Evolutionary conservation across 257 asterid genomes (phyloP).

Genomic region (Handroanthus guayacan): DNA sequence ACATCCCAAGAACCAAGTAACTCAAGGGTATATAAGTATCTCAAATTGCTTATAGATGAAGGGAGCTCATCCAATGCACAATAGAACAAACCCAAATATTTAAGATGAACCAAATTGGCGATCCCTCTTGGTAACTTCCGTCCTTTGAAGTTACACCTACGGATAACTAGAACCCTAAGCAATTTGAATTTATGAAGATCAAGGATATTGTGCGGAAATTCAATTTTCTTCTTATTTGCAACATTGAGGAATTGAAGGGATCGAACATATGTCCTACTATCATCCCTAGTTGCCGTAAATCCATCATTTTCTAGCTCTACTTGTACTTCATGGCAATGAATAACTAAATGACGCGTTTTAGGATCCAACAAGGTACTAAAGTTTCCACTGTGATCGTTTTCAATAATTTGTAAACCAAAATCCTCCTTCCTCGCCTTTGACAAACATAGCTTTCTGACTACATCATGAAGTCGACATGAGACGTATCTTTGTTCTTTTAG

Average conservation of each 20-base stretch:
- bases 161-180: not conserved
- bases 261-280: not conserved
- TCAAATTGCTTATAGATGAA: conserved; percentile 19
- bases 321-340: not conserved
- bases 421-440: not conserved
- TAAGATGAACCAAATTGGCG: conserved; percentile 15
- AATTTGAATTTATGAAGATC: conserved; percentile 1
- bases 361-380: too few relatives aligned
- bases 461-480: conserved; percentile 6
- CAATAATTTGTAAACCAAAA: not conserved
- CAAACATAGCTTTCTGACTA: conserved; percentile 10
- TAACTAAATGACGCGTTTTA: not conserved
- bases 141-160: not conserved
- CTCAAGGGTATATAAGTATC: conserved; percentile 3
- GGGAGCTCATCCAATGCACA: conserved; percentile 16
- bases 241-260: not conserved
- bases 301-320: not conserved
- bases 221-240: not conserved
- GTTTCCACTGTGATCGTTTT: not conserved
- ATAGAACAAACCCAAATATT: not conserved
- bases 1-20: not conserved
- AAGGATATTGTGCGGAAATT: not conserved
- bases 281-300: not conserved
- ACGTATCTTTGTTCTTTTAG: not conserved
- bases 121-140: not conserved